Base-by-base conservation (phyloP, 257 asterid species). In the Osmanthus fragrans region DNA sequence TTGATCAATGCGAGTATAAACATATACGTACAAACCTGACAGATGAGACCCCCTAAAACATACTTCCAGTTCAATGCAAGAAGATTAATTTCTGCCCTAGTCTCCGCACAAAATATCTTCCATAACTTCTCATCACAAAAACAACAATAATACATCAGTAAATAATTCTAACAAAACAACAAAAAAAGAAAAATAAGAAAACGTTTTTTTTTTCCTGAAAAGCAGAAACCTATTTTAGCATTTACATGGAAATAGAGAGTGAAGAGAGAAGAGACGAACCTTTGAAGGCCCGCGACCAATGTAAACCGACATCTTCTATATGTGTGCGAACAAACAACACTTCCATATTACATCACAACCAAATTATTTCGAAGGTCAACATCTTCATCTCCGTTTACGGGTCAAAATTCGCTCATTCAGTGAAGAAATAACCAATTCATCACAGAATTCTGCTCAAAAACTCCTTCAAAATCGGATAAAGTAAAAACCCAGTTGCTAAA, bases 221-320 rank as follows among this genome's bases (percentile, higher is more conserved):
- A 69, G 9, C 70, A 56, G 69, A 32, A 54, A n/a, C 11, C 58
- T 3, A 71, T 40, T 54, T 63, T 23, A 25, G 33, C 69, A 63
- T 63, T 63, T 25, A 63, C 33, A 72, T 11, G 51, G 67, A 45
- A 74, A 12, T 60, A 30, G 34, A 42, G 71, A 60, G 47, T 37
- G 25, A 9, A 32, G 16, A n/a, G 25, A 27, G 45, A 77, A 70
- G 71, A 36, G 79, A 74, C 88, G 73, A 87, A 94, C 98, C 98
- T 92, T 94, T 27, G 98, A 92, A 87, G 97, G 94, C 89, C 92
- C 98, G 86, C 98, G 97, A 89, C 97, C 89, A 85, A 94, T 88
- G 96, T 95, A 95, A 89, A 93, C 84, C 92, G 99, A 90, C 99
- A 95, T 95, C 82, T 77, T 87, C 64, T 88, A 70, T 54, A 77